Conservation (phyloP, 106 monocot species). For the Chionographis japonica region DNA sequence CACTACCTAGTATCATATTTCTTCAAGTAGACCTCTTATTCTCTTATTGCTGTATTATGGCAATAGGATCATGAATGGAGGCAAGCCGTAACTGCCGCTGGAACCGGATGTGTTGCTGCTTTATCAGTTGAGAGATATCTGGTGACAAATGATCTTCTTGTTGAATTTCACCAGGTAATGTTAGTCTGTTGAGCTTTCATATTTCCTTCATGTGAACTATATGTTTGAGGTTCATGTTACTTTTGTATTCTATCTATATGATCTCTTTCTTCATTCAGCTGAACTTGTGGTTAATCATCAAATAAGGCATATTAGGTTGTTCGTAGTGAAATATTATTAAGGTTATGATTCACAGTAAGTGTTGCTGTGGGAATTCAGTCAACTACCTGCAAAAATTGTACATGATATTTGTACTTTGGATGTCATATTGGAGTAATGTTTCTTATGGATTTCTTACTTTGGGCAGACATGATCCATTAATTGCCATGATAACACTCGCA, state of each 20-base stretch:
- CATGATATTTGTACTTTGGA: too few relatives aligned
- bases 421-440: background rate
- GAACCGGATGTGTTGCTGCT: constrained; percentile 95
- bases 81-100: constrained; percentile 97
- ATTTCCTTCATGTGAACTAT: too few relatives aligned
- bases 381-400: too few relatives aligned
- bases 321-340: background rate
- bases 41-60: constrained; percentile 1
- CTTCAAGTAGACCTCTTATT: too few relatives aligned
- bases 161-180: constrained; percentile 95
- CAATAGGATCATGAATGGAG: constrained; percentile 98
- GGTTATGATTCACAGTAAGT: background rate
- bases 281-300: background rate
- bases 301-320: background rate
- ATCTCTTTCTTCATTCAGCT: too few relatives aligned
- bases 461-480: background rate
- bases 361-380: background rate
- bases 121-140: constrained; percentile 98
- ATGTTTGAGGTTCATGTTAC: too few relatives aligned
- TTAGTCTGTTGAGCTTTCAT: background rate
- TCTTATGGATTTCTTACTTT: background rate
- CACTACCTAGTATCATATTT: too few relatives aligned
- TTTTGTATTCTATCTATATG: background rate
- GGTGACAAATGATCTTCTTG: constrained; percentile 72
- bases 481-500: background rate